Evolutionary conservation across 371 early-diverging fungal genomes (phyloP).

Genomic region (Amoeboradix gromovi): DNA sequence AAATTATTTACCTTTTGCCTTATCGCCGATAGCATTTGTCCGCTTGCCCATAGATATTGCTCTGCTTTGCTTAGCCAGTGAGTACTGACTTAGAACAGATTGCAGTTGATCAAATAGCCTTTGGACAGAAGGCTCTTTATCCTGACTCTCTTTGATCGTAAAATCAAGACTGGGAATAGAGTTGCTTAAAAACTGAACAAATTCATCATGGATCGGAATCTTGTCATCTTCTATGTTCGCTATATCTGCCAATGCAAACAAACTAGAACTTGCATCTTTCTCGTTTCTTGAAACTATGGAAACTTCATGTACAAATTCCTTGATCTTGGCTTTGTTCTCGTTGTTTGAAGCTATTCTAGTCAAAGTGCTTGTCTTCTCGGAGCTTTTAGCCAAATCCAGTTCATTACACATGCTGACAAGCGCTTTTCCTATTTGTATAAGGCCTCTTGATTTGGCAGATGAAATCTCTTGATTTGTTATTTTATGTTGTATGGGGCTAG

Average conservation of each 20-base stretch:
- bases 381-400: neutral
- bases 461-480: neutral
- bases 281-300: neutral
- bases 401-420: neutral
- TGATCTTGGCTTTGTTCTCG: neutral
- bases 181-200: neutral
- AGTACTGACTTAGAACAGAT: neutral
- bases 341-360: neutral
- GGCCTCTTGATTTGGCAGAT: neutral
- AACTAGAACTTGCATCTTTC: neutral
- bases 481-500: neutral
- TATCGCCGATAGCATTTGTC: neutral
- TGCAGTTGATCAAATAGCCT: neutral
- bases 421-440: neutral
- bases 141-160: neutral
- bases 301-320: neutral
- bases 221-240: neutral
- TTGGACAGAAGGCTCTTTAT: neutral
- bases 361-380: neutral
- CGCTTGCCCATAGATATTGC: neutral
- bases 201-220: neutral
- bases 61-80: neutral
- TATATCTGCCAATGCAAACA: neutral
- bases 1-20: neutral
- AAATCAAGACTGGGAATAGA: neutral